These are phyloP conservation scores for Chaetomidium leptoderma DNA, from an alignment of 495 filamentous ascomycete species.

Conservation along the genomic window DNA sequence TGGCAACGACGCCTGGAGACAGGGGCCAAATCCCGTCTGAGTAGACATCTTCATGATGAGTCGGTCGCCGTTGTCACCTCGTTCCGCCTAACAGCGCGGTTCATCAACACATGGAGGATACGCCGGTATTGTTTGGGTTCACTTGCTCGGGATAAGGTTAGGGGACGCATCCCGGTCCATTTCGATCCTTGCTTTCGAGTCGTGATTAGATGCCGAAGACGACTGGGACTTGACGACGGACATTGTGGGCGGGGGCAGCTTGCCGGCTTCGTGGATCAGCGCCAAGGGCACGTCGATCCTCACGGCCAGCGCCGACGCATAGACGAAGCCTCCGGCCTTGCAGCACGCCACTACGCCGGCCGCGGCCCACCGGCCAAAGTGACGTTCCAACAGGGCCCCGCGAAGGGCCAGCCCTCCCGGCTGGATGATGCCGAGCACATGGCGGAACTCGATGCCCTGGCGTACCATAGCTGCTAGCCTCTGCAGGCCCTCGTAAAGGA, in stretches of 20 bases:
- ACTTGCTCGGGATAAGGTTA: too few relatives aligned
- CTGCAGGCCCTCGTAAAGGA: constrained; percentile 48
- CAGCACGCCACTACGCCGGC: constrained; percentile 48
- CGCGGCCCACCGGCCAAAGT: constrained; percentile 50
- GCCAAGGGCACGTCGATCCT: constrained; percentile 45
- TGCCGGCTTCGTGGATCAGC: constrained; percentile 55
- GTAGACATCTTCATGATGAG: too few relatives aligned
- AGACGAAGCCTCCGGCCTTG: constrained; percentile 57
- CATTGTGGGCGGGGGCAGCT: constrained; percentile 56
- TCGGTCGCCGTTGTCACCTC: too few relatives aligned
- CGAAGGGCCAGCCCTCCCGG: constrained; percentile 51
- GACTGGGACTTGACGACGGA: constrained; percentile 49
- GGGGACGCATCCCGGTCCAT: constrained; percentile 48
- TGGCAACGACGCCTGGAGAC: too few relatives aligned
- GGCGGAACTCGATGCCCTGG: constrained; percentile 51
- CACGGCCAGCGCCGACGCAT: constrained; percentile 50
- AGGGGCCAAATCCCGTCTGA: too few relatives aligned
- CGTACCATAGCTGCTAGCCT: constrained; percentile 52
- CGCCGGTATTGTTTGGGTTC: too few relatives aligned
- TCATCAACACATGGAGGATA: too few relatives aligned
- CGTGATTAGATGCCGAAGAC: constrained; percentile 36
- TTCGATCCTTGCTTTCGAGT: constrained; percentile 48
- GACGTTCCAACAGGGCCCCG: constrained; percentile 48
- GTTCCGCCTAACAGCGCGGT: too few relatives aligned
- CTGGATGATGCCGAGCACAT: constrained; percentile 57